phyloP scores from a whole-genome alignment of 441 rosid species.

The Eruca vesicaria region DNA sequence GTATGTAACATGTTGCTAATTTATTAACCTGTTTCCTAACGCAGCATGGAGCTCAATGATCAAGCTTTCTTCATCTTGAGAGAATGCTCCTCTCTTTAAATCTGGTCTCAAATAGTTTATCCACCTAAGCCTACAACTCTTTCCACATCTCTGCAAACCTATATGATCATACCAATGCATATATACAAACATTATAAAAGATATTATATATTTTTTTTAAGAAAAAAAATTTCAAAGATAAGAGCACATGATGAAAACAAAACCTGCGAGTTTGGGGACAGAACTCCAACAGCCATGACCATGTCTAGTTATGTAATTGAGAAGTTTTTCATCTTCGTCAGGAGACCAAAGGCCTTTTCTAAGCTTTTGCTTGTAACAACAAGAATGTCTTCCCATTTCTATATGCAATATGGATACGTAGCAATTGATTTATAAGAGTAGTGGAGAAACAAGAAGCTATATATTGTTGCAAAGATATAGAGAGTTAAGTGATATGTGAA shows the following conservation, averaged over 20 bases:
- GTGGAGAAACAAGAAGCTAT: slow-evolving; percentile 1
- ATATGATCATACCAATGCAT: slow-evolving; percentile 26
- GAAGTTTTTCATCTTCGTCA: slow-evolving; percentile 89
- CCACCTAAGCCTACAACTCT: slow-evolving; percentile 86
- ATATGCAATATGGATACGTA: not conserved
- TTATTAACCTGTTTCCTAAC: slow-evolving; percentile 66
- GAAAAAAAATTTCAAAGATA: not conserved
- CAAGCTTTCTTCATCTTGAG: slow-evolving; percentile 53
- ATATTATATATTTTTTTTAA: not conserved
- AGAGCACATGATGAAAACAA: slow-evolving; percentile 1
- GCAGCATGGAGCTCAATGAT: slow-evolving; percentile 53
- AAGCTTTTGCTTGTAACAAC: slow-evolving; percentile 80
- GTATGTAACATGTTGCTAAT: not conserved
- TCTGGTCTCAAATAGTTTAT: slow-evolving; percentile 87
- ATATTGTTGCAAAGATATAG: slow-evolving; percentile 3
- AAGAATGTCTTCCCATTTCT: slow-evolving; percentile 81
- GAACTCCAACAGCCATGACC: slow-evolving; percentile 98
- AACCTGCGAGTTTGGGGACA: slow-evolving; percentile 88
- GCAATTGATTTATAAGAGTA: not conserved
- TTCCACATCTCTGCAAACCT: slow-evolving; percentile 83
- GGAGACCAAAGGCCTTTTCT: slow-evolving; percentile 97
- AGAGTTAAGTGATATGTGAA: slow-evolving; percentile 3
- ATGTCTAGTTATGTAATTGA: slow-evolving; percentile 61
- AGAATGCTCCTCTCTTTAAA: slow-evolving; percentile 80
- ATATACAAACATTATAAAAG: not conserved